Base-by-base conservation (phyloP, 2,329 filamentous ascomycete species). In the Alternaria alternata region DNA sequence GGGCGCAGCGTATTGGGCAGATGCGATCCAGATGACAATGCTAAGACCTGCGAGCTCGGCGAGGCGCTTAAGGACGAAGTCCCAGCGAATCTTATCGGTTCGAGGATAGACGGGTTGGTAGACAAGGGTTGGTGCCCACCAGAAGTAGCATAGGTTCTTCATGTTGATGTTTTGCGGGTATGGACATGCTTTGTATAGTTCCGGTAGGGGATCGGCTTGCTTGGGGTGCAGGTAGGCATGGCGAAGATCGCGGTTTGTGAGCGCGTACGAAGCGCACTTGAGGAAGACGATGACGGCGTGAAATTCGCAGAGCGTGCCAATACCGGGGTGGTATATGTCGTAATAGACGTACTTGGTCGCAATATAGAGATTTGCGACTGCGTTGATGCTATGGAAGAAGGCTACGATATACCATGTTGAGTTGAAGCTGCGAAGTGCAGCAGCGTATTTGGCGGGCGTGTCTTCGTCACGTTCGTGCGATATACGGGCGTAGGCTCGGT, bases 51-150 rank as follows among this genome's bases (percentile, higher is more conserved):
- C 85, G 7, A 92, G 86, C 79, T 99, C 95, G 48, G 86, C 86
- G 44, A 94, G 76, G 16, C 95, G 88, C 81, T 97, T 97, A 59
- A 87, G 81, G 39, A 98, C 92, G 75, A 97, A 99, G 4, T 87
- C 77, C 93, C 94, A 97, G 63, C 95, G 87, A 68, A 97, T 92
- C 57, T 85, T 87, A 8, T 88, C 83, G 6, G 92, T 93, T 43
- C 94, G 91, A 20, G 95, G 95, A 77, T 99, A 99, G 14, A 95
- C 93, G 1, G 95, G 95, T 81, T 99, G 95, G 78, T 99, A 99
- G 44, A 98, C 91, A 53, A 99, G 85, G 0, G 95, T 99, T 0
- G 95, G 95, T 0, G 94, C 95, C 89, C 94, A 94, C 94, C 95
- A 98, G 78, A 99, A 99, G 81, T 98, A 99, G 59, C 87, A 88